Conservation (phyloP, 108 stramenopile genomes). For the Skeletonema marinoi region DNA sequence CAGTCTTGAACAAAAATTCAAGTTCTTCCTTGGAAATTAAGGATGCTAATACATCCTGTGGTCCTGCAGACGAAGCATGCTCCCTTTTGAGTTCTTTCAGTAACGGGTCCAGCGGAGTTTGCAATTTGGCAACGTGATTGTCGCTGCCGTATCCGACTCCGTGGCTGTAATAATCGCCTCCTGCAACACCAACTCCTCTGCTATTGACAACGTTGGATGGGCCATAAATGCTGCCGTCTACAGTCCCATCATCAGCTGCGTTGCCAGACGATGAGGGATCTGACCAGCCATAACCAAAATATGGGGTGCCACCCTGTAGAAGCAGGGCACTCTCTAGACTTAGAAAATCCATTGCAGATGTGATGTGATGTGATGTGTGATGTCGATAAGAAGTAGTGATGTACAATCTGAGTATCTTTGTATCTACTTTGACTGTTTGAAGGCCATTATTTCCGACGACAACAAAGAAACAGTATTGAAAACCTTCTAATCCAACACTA, state of each 20-base stretch:
- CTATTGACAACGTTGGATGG: background rate
- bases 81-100: slow-evolving; percentile 30
- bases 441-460: too few relatives aligned
- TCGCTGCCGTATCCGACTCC: background rate
- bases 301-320: background rate
- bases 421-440: too few relatives aligned
- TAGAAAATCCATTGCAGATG: background rate
- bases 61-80: slow-evolving; percentile 35
- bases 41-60: slow-evolving; percentile 36
- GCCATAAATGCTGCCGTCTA: slow-evolving; percentile 1
- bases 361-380: background rate
- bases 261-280: background rate
- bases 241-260: background rate
- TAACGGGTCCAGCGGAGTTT: slow-evolving; percentile 36
- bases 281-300: slow-evolving; percentile 12
- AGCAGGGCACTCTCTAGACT: slow-evolving; percentile 1
- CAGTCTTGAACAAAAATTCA: slow-evolving; percentile 26
- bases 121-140: background rate
- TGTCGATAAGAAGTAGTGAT: background rate
- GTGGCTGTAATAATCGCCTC: slow-evolving; percentile 1
- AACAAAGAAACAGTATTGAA: too few relatives aligned
- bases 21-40: slow-evolving; percentile 26
- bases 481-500: too few relatives aligned
- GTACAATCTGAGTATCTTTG: background rate
- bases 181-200: background rate